A percentile compares a stretch with the other conserved stretches of the same genome.
These are phyloP conservation scores for Phytophthora citrophthora DNA, from an alignment of 352 stramenopile species.

Conservation along the genomic window DNA sequence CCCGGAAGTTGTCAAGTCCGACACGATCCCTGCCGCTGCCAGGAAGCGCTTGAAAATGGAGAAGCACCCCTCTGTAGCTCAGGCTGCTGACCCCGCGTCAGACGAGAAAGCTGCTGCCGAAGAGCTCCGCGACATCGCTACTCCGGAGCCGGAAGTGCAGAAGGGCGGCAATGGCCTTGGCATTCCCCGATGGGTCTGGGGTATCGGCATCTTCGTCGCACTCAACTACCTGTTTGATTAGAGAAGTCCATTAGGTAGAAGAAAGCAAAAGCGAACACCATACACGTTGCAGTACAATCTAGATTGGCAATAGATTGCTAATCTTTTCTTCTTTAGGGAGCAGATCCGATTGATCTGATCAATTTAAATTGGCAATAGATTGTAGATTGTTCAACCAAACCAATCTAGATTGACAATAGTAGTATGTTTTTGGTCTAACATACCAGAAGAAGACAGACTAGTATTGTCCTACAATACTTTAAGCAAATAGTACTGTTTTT, in stretches of 20 bases:
- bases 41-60: slow-evolving; percentile 74
- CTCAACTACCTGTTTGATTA: slow-evolving; percentile 72
- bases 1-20: slow-evolving; percentile 53
- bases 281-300: too few relatives aligned
- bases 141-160: slow-evolving; percentile 60
- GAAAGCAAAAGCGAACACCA: too few relatives aligned
- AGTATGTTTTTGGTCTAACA: too few relatives aligned
- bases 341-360: too few relatives aligned
- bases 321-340: too few relatives aligned
- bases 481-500: too few relatives aligned
- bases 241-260: slow-evolving; percentile 9
- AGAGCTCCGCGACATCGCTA: slow-evolving; percentile 52
- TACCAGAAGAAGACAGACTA: too few relatives aligned
- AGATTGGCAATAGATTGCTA: too few relatives aligned
- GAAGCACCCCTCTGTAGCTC: slow-evolving; percentile 42
- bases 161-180: slow-evolving; percentile 37
- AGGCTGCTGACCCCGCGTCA: slow-evolving; percentile 9
- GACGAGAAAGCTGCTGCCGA: slow-evolving; percentile 35
- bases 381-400: too few relatives aligned
- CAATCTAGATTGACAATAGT: too few relatives aligned
- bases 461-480: too few relatives aligned
- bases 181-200: slow-evolving; percentile 76
- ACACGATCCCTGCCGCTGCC: slow-evolving; percentile 57
- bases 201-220: slow-evolving; percentile 68
- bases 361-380: too few relatives aligned